A percentile compares a stretch with the other conserved stretches of the same genome.
These are phyloP conservation scores for Hymenoscyphus salicellus DNA, from an alignment of 2,329 filamentous ascomycete species.

Conservation along the genomic window DNA sequence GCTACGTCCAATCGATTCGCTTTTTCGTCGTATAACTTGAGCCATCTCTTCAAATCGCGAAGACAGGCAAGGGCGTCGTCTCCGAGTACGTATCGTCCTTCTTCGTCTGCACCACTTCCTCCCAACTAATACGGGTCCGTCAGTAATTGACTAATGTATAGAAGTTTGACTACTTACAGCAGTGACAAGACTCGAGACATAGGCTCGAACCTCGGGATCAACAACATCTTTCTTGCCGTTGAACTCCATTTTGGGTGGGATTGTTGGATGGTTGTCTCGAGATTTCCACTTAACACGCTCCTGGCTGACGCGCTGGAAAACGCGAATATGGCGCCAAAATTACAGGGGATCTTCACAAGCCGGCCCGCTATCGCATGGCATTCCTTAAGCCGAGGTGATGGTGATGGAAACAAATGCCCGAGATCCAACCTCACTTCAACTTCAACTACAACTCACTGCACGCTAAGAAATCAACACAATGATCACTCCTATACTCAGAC, in stretches of 20 bases:
- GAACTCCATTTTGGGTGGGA: conserved; percentile 49
- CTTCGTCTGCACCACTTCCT: conserved; percentile 74
- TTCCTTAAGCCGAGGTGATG: conserved; percentile 20
- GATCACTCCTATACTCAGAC: conserved; percentile 29
- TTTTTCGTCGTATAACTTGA: conserved; percentile 91
- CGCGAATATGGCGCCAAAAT: conserved; percentile 21
- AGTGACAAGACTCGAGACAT: conserved; percentile 89
- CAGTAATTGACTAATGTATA: conserved; percentile 17
- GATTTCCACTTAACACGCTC: conserved; percentile 23
- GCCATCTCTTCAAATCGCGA: conserved; percentile 91
- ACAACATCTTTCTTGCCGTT: conserved; percentile 61
- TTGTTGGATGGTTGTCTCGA: neutral
- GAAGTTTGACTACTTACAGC: conserved; percentile 49
- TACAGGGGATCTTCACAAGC: conserved; percentile 1
- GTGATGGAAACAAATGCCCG: conserved; percentile 1
- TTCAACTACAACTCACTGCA: neutral
- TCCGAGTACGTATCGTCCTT: conserved; percentile 81
- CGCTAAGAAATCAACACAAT: conserved; percentile 25
- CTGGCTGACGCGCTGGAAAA: conserved; percentile 6
- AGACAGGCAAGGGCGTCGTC: conserved; percentile 90
- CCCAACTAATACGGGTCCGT: conserved; percentile 62
- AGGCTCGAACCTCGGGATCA: conserved; percentile 87
- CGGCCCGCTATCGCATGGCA: neutral
- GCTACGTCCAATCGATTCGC: conserved; percentile 92
- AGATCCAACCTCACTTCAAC: conserved; percentile 7